Evolutionary conservation across 2,329 filamentous ascomycete species (phyloP), one percentile per base, ranked within the genome.

Genomic region (Sordariomycetes sp.): DNA sequence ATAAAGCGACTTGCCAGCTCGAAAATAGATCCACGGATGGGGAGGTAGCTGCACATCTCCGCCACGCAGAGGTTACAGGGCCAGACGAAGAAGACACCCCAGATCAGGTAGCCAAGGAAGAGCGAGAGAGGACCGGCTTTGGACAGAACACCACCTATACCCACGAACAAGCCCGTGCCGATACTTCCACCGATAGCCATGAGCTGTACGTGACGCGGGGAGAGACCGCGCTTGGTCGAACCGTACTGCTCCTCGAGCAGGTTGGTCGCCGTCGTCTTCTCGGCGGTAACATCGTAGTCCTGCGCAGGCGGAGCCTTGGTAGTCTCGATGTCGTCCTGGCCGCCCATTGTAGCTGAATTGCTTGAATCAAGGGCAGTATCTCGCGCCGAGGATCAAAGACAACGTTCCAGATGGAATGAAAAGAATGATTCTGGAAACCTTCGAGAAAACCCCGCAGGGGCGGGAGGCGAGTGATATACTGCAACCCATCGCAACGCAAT

Each of bases 1-100:
- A 72, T 63, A 41, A 70, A 76, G 14, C 71, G 64, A 12, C 57
- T 60, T 36, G 66, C 68, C 32, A 72, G 64, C 41, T 74, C 68
- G 26, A 72, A 71, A 28, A 75, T 68, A 12, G 68, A 66, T 29
- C 69, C 63, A 21, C 68, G 60, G 33, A 75, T 55, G 4, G 72
- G 72, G 17, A 75, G 57, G 39, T 70, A 73, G 6, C 70, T 64
- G 34, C 64, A 66, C 67, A 77, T 74, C 52, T 77, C 73, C 34
- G 68, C 72, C 21, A 76, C 60, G 41, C 55, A 61, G 39, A 66
- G 44, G 51, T 64, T 59, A 31, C 53, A 48, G 10, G 61, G 63
- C 61, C 59, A 66, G 44, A 64, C 54, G 50, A 59, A 65, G 41
- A 58, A 52, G 25, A 61, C 37, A 31, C 61, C 61, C 61, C 60